phyloP scores from a whole-genome alignment of 2,329 filamentous ascomycete genomes.

The Alternaria dauci region DNA sequence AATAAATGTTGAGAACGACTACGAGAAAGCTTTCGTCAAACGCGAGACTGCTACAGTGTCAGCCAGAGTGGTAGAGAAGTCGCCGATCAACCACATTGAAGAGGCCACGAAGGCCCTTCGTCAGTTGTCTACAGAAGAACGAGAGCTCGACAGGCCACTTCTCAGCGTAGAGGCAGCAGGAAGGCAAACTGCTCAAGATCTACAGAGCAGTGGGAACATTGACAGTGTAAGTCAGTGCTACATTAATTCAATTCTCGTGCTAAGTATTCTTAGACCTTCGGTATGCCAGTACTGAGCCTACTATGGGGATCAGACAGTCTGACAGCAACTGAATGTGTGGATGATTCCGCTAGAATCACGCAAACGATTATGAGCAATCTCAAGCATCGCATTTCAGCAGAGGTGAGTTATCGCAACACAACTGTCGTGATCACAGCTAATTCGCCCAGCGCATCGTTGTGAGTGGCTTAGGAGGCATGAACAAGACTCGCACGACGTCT shows the following conservation, averaged over 20 bases:
- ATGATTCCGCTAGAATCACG: background rate
- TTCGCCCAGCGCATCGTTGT: background rate
- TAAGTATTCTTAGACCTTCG: background rate
- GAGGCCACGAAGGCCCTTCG: conserved; percentile 1
- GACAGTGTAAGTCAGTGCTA: background rate
- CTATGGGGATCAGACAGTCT: conserved; percentile 1
- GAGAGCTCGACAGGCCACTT: background rate
- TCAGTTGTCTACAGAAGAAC: conserved; percentile 9
- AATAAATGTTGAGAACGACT: background rate
- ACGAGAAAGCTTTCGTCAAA: background rate
- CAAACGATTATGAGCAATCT: conserved; percentile 8
- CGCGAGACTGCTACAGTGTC: background rate
- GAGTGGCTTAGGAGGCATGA: background rate
- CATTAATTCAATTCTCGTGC: background rate
- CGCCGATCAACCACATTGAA: background rate
- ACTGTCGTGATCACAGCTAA: background rate
- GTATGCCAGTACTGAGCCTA: conserved; percentile 4
- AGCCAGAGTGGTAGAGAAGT: background rate
- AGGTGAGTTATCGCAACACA: background rate
- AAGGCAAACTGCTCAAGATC: background rate
- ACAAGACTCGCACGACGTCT: background rate
- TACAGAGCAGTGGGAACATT: background rate
- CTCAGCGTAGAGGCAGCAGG: background rate
- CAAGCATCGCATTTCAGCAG: background rate
- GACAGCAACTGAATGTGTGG: background rate